These are phyloP conservation scores for Lipomyces starkeyi DNA, from an alignment of 805 yeast genomes.

Conservation along the genomic window DNA sequence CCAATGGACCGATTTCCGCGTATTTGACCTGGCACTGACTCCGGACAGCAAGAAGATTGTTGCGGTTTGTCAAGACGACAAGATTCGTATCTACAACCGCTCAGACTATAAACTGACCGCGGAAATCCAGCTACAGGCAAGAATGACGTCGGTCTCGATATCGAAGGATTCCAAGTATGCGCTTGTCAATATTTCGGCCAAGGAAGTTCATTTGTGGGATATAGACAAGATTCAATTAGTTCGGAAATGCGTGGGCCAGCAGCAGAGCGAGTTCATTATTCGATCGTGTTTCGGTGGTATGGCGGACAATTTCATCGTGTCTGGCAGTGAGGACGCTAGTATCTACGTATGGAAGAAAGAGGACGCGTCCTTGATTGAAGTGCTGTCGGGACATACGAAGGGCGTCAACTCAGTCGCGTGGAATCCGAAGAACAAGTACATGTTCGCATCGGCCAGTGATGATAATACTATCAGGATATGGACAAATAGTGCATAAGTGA, in stretches of 20 bases:
- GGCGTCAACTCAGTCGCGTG: conserved; percentile 81
- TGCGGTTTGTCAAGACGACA: conserved; percentile 67
- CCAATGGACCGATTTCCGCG: conserved; percentile 51
- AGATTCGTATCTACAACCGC: conserved; percentile 64
- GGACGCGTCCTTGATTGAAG: conserved; percentile 68
- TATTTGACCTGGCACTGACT: conserved; percentile 72
- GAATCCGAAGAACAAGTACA: conserved; percentile 55
- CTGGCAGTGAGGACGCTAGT: conserved; percentile 84
- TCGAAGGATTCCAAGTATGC: conserved; percentile 62
- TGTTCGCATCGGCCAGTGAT: conserved; percentile 87
- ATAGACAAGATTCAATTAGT: conserved; percentile 61
- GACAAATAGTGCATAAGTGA: conserved; percentile 20
- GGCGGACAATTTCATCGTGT: conserved; percentile 70
- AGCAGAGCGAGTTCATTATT: conserved; percentile 70
- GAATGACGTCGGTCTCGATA: conserved; percentile 67
- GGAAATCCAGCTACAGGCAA: conserved; percentile 59
- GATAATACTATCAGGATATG: conserved; percentile 58
- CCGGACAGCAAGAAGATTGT: conserved; percentile 66
- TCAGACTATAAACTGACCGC: conserved; percentile 51
- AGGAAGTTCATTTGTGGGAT: conserved; percentile 84
- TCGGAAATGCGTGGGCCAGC: conserved; percentile 72
- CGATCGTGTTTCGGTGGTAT: conserved; percentile 79
- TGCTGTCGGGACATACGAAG: conserved; percentile 66
- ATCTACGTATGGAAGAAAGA: conserved; percentile 79
- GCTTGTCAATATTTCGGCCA: conserved; percentile 67